Percentiles rank a stretch among this genome's conserved stretches.
phyloP scores from a whole-genome alignment of 2,329 filamentous ascomycete species.

The Calonectria honghensis region DNA sequence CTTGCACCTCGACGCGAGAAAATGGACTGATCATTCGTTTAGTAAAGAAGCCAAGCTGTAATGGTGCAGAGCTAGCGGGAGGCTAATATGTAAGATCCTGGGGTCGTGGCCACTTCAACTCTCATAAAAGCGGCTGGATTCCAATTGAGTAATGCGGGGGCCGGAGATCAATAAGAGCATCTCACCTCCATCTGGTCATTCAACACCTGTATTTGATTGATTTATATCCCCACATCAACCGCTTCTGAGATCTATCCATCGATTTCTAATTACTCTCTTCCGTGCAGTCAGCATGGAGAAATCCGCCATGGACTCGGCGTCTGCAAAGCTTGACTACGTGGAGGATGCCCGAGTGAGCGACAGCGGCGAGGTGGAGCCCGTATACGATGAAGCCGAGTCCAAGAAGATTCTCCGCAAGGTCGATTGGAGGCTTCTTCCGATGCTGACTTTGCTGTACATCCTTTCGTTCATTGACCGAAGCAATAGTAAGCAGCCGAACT shows the following conservation, averaged over 20 bases:
- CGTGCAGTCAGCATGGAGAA: slow-evolving; percentile 10
- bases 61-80: slow-evolving; percentile 1
- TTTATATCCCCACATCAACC: neutral
- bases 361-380: neutral
- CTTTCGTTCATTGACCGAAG: slow-evolving; percentile 16
- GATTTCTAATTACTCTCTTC: neutral
- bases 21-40: slow-evolving; percentile 19
- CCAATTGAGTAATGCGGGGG: slow-evolving; percentile 1
- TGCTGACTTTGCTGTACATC: slow-evolving; percentile 16
- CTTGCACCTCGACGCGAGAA: slow-evolving; percentile 3
- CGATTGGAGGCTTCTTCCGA: slow-evolving; percentile 11
- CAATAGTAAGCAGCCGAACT: neutral
- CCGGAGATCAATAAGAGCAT: neutral
- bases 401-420: slow-evolving; percentile 22
- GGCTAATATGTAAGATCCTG: neutral
- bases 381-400: slow-evolving; percentile 2
- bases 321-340: slow-evolving; percentile 7
- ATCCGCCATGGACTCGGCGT: neutral
- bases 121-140: neutral
- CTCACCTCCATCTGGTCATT: neutral
- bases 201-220: neutral
- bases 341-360: neutral
- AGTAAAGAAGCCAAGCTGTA: neutral
- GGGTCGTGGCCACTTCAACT: neutral
- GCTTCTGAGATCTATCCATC: neutral